A percentile compares a stretch with the other conserved stretches of the same genome.
These are phyloP conservation scores for Prototheca wickerhamii DNA, from an alignment of 163 green algal species.

Conservation along the genomic window DNA sequence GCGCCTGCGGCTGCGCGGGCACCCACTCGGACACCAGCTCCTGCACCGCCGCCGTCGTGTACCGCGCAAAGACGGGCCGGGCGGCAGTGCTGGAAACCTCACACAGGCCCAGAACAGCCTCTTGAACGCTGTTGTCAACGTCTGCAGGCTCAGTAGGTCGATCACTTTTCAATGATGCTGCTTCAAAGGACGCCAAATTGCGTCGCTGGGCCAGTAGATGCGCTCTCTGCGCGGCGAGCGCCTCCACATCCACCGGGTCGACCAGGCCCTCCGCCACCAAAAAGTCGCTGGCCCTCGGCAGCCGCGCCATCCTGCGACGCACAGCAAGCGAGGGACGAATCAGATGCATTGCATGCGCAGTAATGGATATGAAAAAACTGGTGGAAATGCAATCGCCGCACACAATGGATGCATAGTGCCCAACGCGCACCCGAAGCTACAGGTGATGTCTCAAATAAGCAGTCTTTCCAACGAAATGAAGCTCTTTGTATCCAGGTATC, in stretches of 20 bases:
- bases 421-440: too few species aligned
- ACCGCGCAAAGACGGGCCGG: neutral
- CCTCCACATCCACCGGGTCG: neutral
- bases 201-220: neutral
- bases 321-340: too few species aligned
- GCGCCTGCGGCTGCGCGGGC: neutral
- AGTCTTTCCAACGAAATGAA: too few species aligned
- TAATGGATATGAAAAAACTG: too few species aligned
- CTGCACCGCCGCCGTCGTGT: conserved; percentile 1
- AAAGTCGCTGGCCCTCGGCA: neutral
- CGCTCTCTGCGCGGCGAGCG: neutral
- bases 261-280: neutral
- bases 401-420: too few species aligned
- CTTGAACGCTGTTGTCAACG: conserved; percentile 7
- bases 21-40: neutral
- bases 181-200: too few species aligned
- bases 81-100: neutral
- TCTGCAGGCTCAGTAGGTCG: too few species aligned
- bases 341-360: too few species aligned
- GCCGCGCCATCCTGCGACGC: neutral
- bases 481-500: too few species aligned
- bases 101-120: conserved; percentile 25
- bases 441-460: too few species aligned
- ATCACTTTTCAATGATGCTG: too few species aligned
- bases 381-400: too few species aligned